phyloP scores from a whole-genome alignment of 2,329 filamentous ascomycete genomes.

The Aspergillus oerlinghausenensis region DNA sequence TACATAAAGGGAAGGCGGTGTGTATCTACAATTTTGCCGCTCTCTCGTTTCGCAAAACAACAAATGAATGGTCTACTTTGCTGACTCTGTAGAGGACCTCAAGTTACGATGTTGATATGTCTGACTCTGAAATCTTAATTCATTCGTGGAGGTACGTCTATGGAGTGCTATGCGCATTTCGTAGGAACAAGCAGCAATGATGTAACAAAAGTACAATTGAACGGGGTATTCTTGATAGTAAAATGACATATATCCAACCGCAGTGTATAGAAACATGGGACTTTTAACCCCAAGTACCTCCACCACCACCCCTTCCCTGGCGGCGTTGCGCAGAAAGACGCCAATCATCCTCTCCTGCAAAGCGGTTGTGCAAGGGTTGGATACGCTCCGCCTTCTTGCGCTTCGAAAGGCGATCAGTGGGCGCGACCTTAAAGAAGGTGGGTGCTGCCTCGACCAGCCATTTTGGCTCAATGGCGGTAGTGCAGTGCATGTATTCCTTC shows the following conservation, averaged over 20 bases:
- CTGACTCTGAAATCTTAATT: background rate
- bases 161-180: background rate
- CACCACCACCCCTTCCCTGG: constrained; percentile 77
- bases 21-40: background rate
- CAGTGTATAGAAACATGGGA: constrained; percentile 3
- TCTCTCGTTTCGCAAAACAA: background rate
- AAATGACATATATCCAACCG: constrained; percentile 2
- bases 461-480: constrained; percentile 89
- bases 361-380: constrained; percentile 90
- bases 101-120: constrained; percentile 1
- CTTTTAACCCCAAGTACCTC: constrained; percentile 76
- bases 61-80: no score
- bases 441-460: constrained; percentile 94
- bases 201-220: background rate
- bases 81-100: background rate
- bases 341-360: constrained; percentile 91
- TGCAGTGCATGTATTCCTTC: constrained; percentile 98
- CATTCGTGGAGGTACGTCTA: background rate
- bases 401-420: constrained; percentile 81
- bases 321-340: constrained; percentile 81
- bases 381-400: constrained; percentile 91
- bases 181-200: background rate
- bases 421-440: constrained; percentile 96
- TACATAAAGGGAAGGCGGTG: background rate
- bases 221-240: constrained; percentile 4